Evolutionary conservation across 2,329 filamentous ascomycete genomes (phyloP).

Genomic region (Neonectria magnoliae): DNA sequence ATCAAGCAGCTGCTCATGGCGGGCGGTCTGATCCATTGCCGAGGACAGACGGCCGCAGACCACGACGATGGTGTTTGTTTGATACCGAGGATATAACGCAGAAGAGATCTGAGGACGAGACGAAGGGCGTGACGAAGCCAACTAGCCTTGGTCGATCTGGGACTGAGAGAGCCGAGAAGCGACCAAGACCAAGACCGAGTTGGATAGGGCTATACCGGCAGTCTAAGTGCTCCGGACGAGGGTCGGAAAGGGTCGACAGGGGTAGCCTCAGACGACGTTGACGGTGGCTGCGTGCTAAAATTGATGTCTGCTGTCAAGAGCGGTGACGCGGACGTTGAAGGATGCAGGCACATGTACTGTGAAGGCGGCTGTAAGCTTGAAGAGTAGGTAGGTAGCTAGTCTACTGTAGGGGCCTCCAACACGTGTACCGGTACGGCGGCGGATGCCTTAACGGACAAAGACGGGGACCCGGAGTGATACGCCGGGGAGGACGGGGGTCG

Average conservation of each 20-base stretch:
- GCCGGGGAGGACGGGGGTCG: background rate
- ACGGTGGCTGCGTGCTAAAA: background rate
- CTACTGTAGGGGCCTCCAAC: background rate
- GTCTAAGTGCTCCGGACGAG: conserved; percentile 1
- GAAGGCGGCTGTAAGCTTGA: background rate
- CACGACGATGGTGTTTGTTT: background rate
- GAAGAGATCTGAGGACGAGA: conserved; percentile 11
- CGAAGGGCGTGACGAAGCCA: background rate
- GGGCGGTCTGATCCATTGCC: conserved; percentile 50
- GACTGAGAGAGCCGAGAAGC: conserved; percentile 1
- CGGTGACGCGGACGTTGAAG: background rate
- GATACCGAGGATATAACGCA: conserved; percentile 8
- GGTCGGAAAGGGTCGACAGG: conserved; percentile 4
- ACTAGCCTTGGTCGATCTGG: background rate
- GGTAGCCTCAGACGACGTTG: conserved; percentile 2
- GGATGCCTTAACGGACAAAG: background rate
- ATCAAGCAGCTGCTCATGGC: conserved; percentile 58
- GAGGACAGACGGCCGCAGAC: conserved; percentile 33
- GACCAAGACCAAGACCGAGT: conserved; percentile 1
- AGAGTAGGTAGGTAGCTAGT: no score
- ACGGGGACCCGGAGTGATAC: background rate
- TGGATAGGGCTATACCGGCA: conserved; percentile 7
- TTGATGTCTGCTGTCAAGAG: background rate
- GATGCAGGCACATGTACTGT: background rate
- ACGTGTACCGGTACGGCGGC: background rate